Evolutionary conservation across 306 rosid species (phyloP).

Genomic region (Betula pendula): DNA sequence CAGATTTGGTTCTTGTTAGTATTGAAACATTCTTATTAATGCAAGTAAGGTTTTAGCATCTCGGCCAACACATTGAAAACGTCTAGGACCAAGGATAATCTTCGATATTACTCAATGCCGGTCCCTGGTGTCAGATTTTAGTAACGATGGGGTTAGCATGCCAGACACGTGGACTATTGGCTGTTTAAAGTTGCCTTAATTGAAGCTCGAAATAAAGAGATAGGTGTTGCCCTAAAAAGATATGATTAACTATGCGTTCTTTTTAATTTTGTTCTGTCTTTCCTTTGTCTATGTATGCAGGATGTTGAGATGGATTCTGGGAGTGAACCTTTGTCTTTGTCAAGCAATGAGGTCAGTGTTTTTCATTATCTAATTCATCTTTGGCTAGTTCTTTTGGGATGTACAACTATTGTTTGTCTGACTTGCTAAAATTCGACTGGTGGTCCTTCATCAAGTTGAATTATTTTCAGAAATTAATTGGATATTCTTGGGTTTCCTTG

Average conservation of each 20-base stretch:
- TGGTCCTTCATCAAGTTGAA: background rate
- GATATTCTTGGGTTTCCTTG: background rate
- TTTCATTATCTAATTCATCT: constrained; percentile 9
- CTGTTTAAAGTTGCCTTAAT: constrained; percentile 8
- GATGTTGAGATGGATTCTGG: constrained; percentile 36
- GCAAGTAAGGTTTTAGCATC: background rate
- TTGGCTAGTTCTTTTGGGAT: constrained; percentile 9
- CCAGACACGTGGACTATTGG: background rate
- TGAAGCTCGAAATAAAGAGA: background rate
- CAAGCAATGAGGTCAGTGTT: constrained; percentile 52
- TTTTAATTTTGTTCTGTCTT: constrained; percentile 8
- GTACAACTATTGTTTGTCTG: constrained; percentile 19
- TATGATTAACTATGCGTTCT: background rate
- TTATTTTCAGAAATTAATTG: background rate
- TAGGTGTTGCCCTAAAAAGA: background rate
- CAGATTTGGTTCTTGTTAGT: background rate
- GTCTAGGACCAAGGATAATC: background rate
- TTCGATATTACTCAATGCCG: background rate
- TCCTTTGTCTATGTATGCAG: constrained; percentile 41
- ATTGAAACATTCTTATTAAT: no score
- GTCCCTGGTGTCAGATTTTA: background rate
- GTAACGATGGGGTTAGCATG: background rate
- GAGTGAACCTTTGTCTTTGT: constrained; percentile 38
- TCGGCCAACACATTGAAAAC: background rate
- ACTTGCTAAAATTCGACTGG: background rate